phyloP scores from a whole-genome alignment of 495 filamentous ascomycete species.

The Aeminium ludgeri region DNA sequence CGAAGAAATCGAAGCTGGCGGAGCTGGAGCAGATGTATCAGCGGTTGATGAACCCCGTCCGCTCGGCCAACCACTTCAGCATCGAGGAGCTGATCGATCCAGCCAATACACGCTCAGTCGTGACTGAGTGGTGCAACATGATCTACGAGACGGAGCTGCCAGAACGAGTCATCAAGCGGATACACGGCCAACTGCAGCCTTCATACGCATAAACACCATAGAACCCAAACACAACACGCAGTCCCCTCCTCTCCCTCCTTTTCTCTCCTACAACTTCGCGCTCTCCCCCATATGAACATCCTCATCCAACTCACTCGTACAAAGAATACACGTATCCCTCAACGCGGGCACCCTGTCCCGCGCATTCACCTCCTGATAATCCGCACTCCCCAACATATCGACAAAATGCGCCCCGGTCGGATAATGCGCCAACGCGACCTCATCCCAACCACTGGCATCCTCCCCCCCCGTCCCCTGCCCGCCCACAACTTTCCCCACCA shows the following conservation, averaged over 20 bases:
- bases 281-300: slow-evolving; percentile 10
- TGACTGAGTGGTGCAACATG: slow-evolving; percentile 36
- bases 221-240: too few relatives aligned
- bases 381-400: slow-evolving; percentile 43
- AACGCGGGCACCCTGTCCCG: slow-evolving; percentile 37
- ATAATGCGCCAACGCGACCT: slow-evolving; percentile 50
- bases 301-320: slow-evolving; percentile 39
- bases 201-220: slow-evolving; percentile 26
- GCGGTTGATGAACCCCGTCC: slow-evolving; percentile 44
- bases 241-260: too few relatives aligned
- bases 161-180: slow-evolving; percentile 32
- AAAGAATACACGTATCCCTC: slow-evolving; percentile 47
- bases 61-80: slow-evolving; percentile 47
- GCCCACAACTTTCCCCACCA: slow-evolving; percentile 41
- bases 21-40: slow-evolving; percentile 42
- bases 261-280: slow-evolving; percentile 15
- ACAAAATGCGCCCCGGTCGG: slow-evolving; percentile 45
- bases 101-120: slow-evolving; percentile 35
- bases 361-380: slow-evolving; percentile 48
- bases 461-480: slow-evolving; percentile 15
- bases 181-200: slow-evolving; percentile 35
- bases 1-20: slow-evolving; percentile 32
- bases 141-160: slow-evolving; percentile 35
- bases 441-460: slow-evolving; percentile 32
- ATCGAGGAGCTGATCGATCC: slow-evolving; percentile 50